Evolutionary conservation across 371 early-diverging fungal genomes (phyloP).

Genomic region (Phascolomyces articulosus): DNA sequence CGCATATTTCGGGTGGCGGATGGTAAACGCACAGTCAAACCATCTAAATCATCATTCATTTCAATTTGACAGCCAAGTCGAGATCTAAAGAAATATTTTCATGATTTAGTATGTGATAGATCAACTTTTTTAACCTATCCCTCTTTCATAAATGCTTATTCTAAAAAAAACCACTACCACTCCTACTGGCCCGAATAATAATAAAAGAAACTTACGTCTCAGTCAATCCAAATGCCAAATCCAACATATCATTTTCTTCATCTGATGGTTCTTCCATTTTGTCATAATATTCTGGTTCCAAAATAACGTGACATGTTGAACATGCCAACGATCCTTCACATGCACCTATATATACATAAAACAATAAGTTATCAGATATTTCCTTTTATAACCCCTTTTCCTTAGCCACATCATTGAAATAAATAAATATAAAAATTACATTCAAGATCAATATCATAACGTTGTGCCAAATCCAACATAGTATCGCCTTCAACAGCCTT

Average conservation of each 20-base stretch:
- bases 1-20: constrained; percentile 96
- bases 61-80: constrained; percentile 97
- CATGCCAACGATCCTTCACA: constrained; percentile 98
- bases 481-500: constrained; percentile 85
- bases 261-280: constrained; percentile 93
- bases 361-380: neutral
- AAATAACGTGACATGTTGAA: constrained; percentile 97
- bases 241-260: constrained; percentile 99
- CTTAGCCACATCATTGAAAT: no score
- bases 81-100: constrained; percentile 59
- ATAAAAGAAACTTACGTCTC: constrained; percentile 82
- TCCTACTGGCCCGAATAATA: no score
- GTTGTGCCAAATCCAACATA: constrained; percentile 95
- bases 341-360: constrained; percentile 67
- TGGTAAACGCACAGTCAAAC: constrained; percentile 90
- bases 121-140: neutral
- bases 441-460: constrained; percentile 95
- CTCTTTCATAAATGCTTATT: no score
- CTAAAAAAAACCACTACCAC: no score
- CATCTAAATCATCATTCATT: constrained; percentile 85
- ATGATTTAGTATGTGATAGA: neutral
- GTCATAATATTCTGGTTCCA: constrained; percentile 86
- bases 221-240: constrained; percentile 97
- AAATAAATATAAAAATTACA: constrained; percentile 52
- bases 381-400: neutral